These are phyloP conservation scores for Aspergillus egyptiacus DNA, from an alignment of 495 filamentous ascomycete genomes.

Conservation along the genomic window DNA sequence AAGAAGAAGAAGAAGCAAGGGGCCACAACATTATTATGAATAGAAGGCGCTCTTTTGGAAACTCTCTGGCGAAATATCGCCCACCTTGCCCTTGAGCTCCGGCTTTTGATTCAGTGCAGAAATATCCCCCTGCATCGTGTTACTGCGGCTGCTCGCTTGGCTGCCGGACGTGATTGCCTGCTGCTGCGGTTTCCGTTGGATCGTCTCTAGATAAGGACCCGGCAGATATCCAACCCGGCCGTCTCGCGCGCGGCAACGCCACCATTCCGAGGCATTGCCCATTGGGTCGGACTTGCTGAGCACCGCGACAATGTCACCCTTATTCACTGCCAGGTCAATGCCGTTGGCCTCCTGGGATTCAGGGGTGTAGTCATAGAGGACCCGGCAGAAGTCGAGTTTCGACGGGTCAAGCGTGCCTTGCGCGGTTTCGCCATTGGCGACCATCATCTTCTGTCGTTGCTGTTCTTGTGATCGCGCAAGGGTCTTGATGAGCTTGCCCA, in stretches of 20 bases:
- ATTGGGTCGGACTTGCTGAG: constrained; percentile 87
- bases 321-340: constrained; percentile 85
- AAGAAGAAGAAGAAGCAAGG: too few species aligned
- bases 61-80: constrained; percentile 70
- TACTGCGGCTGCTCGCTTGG: constrained; percentile 46
- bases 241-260: constrained; percentile 90
- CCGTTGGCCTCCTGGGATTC: constrained; percentile 59
- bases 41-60: constrained; percentile 90
- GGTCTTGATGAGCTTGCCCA: constrained; percentile 86
- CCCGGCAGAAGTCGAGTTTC: constrained; percentile 91
- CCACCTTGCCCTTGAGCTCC: constrained; percentile 43
- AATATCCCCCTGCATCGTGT: constrained; percentile 46
- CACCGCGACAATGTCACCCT: constrained; percentile 93
- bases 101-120: constrained; percentile 34
- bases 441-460: constrained; percentile 53
- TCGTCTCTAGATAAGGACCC: constrained; percentile 77
- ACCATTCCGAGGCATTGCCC: constrained; percentile 93
- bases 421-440: constrained; percentile 44
- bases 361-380: constrained; percentile 89
- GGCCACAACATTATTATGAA: too few species aligned
- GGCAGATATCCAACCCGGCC: constrained; percentile 88
- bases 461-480: constrained; percentile 80
- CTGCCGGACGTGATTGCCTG: constrained; percentile 45
- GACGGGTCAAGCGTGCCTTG: constrained; percentile 62
- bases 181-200: constrained; percentile 61